phyloP scores from a whole-genome alignment of 2,329 filamentous ascomycete genomes.

The Epichloe sylvatica region DNA sequence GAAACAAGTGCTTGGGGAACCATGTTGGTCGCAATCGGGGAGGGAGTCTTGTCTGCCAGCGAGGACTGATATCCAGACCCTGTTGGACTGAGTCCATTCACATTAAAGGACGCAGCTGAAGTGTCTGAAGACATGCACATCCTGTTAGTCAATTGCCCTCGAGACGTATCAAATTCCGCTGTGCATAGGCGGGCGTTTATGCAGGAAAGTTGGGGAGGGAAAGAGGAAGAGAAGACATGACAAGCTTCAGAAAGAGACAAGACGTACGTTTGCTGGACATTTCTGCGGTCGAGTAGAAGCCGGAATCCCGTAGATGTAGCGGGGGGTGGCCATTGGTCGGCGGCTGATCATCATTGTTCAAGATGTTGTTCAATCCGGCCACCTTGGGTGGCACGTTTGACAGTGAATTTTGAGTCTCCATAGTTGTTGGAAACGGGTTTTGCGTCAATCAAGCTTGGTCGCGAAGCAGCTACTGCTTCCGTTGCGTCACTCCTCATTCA shows the following conservation, averaged over 20 bases:
- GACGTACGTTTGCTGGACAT: slow-evolving; percentile 29
- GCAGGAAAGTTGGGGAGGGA: neutral
- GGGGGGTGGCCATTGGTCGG: slow-evolving; percentile 14
- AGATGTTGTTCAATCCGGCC: slow-evolving; percentile 25
- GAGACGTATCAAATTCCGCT: too few species aligned
- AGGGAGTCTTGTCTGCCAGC: slow-evolving; percentile 47
- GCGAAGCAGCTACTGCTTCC: neutral
- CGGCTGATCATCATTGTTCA: slow-evolving; percentile 22
- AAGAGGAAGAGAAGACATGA: slow-evolving; percentile 2
- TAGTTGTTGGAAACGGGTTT: neutral
- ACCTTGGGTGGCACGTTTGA: slow-evolving; percentile 15
- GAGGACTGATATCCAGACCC: slow-evolving; percentile 36
- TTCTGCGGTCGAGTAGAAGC: slow-evolving; percentile 30
- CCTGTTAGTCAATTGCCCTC: slow-evolving; percentile 1
- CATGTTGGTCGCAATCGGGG: slow-evolving; percentile 39
- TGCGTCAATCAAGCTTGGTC: neutral
- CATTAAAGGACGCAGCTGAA: slow-evolving; percentile 25
- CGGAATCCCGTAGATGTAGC: slow-evolving; percentile 26
- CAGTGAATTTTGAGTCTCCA: slow-evolving; percentile 10
- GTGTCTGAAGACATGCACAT: slow-evolving; percentile 17
- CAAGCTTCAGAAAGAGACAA: neutral
- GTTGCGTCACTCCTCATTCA: neutral
- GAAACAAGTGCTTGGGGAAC: slow-evolving; percentile 40
- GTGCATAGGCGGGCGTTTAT: too few species aligned
- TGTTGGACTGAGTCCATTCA: slow-evolving; percentile 26